These are phyloP conservation scores for Rutstroemia sp. DNA, from an alignment of 2,329 filamentous ascomycete species.

Conservation along the genomic window DNA sequence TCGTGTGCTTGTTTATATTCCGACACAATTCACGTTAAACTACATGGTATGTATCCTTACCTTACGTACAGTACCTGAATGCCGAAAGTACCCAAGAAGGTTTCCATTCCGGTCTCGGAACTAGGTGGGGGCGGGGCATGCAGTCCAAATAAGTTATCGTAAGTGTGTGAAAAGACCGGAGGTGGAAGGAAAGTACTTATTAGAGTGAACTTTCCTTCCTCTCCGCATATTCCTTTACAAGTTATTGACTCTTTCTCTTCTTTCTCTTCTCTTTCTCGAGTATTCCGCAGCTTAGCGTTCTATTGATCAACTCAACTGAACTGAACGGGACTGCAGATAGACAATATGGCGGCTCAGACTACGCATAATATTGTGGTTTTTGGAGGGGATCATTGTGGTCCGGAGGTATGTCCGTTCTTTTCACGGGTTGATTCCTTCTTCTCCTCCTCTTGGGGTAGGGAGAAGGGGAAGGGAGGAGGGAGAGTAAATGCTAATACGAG, in stretches of 20 bases:
- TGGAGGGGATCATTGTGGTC: conserved; percentile 76
- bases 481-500: background rate
- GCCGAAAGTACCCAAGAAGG: background rate
- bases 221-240: no score
- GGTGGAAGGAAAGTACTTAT: no score
- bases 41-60: background rate
- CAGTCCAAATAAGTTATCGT: background rate
- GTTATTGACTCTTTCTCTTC: no score
- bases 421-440: no score
- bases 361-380: conserved; percentile 75
- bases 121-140: background rate
- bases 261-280: no score
- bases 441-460: no score
- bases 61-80: background rate
- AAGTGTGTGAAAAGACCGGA: background rate
- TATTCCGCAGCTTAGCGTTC: no score
- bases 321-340: no score
- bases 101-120: background rate
- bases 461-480: background rate
- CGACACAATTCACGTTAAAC: no score
- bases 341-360: conserved; percentile 42
- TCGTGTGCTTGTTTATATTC: no score
- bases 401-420: conserved; percentile 61
- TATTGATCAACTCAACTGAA: no score
- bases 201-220: no score